These are phyloP conservation scores for Candida yuanshanica DNA, from an alignment of 805 yeast species.

Conservation along the genomic window DNA sequence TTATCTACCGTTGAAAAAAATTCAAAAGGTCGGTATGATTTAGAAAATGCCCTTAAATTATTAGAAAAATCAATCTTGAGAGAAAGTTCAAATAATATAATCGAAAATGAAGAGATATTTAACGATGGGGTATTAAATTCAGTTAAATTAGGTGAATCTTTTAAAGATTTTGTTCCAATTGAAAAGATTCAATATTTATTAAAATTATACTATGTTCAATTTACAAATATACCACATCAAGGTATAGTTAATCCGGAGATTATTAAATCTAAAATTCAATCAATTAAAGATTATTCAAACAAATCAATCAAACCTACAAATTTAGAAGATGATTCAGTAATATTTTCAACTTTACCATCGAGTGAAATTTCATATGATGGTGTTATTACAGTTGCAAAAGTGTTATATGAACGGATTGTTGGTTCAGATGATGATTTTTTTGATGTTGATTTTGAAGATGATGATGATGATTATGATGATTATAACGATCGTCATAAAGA, in stretches of 20 bases:
- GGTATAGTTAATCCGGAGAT: conserved; percentile 44
- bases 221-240: conserved; percentile 49
- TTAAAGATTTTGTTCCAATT: conserved; percentile 78
- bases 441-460: conserved; percentile 91
- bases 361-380: conserved; percentile 91
- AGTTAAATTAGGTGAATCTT: conserved; percentile 78
- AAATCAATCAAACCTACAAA: not conserved
- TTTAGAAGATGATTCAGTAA: conserved; percentile 16
- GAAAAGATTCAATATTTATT: conserved; percentile 59
- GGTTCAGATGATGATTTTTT: conserved; percentile 96
- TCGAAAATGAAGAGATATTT: conserved; percentile 43
- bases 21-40: conserved; percentile 64
- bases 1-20: conserved; percentile 71
- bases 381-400: conserved; percentile 72
- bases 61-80: conserved; percentile 77
- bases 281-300: not conserved
- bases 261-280: conserved; percentile 26
- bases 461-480: conserved; percentile 46
- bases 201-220: conserved; percentile 58
- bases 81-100: conserved; percentile 50
- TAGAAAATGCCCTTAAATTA: conserved; percentile 73
- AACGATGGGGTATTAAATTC: conserved; percentile 69
- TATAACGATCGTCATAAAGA: conserved; percentile 16
- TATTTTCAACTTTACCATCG: conserved; percentile 64
- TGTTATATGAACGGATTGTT: conserved; percentile 69